Base-by-base conservation (phyloP, 495 filamentous ascomycete species). In the Penicillium goetzii region DNA sequence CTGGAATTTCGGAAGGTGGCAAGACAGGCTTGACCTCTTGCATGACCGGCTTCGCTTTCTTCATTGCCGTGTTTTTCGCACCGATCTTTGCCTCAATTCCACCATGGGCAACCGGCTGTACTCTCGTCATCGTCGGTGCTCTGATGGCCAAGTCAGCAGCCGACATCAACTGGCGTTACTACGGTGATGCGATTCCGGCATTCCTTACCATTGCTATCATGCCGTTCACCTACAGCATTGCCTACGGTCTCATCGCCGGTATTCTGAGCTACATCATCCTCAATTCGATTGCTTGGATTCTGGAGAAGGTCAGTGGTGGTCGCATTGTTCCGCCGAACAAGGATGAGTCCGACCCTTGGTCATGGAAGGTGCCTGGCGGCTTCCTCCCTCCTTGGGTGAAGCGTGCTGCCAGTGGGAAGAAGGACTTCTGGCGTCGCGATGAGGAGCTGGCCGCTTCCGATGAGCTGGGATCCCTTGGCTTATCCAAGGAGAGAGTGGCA, bases 191-290 rank as follows among this genome's bases (percentile, higher is more conserved):
- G 26, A 80, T 93, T 33, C 91, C 91, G 0, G 91, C 91, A 1
- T 93, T 94, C 75, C 72, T 93, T 33, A 92, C 90, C 30, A 89
- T 94, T 62, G 84, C 86, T 66, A 74, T 90, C 68, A 93, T 94
- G 91, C 90, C 90, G n/a, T 93, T 93, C 77, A 92, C 89, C 23
- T 92, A 91, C 73, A 90, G 86, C 50, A 92, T 92, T 67, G 89
- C 90, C 17, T 89, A 93, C 70, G 90, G 90, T 25, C 81, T 92
- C 32, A 90, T 93, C 59, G 90, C 89, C 4, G 91, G 91, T 43
- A 91, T 94, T 68, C 79, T 88, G 59, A 82, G 86, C 60, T 94
- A 93, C 69, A 86, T 87, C 57, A 68, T 86, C 45, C 74, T 94
- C 63, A 94, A 94, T 74, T 78, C 77, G 1, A 68, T 81, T 30